A percentile compares a stretch with the other conserved stretches of the same genome.
phyloP scores from a whole-genome alignment of 192 early-diverging fungal species.

The Fimicolochytrium jonesii region DNA sequence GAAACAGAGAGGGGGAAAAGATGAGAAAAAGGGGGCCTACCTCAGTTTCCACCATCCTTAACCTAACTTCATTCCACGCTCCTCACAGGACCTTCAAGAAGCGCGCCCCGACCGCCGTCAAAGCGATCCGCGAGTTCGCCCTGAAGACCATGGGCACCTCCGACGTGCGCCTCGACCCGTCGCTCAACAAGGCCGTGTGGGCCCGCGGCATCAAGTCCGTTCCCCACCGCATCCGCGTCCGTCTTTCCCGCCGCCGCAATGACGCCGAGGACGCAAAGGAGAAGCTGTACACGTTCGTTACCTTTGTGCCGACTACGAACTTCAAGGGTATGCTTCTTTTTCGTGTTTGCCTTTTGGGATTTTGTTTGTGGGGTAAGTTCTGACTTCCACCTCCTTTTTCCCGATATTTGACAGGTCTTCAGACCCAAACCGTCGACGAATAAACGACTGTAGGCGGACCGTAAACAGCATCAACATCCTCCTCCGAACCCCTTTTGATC shows the following conservation, averaged over 20 bases:
- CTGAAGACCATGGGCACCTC: constrained; percentile 90
- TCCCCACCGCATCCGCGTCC: constrained; percentile 93
- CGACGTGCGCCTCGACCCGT: constrained; percentile 94
- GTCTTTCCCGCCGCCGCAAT: constrained; percentile 93
- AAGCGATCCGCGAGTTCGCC: constrained; percentile 89
- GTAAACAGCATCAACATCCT: no score
- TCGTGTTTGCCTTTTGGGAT: neutral
- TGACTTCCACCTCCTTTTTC: neutral
- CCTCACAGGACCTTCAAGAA: constrained; percentile 83
- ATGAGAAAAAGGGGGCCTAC: neutral
- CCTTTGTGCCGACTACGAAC: constrained; percentile 75
- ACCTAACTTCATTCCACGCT: neutral
- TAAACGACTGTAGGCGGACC: no score
- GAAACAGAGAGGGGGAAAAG: neutral
- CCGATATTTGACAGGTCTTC: constrained; percentile 24
- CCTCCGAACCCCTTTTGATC: no score
- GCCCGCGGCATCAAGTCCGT: constrained; percentile 88
- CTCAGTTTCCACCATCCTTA: neutral
- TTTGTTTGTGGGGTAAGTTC: neutral
- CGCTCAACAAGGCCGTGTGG: constrained; percentile 96
- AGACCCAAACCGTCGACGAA: constrained; percentile 39
- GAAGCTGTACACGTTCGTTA: constrained; percentile 96
- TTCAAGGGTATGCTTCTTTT: constrained; percentile 75
- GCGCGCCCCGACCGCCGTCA: constrained; percentile 92
- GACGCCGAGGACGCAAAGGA: constrained; percentile 94